Base-by-base conservation (phyloP, 441 rosid species). In the Croton laevigatus region DNA sequence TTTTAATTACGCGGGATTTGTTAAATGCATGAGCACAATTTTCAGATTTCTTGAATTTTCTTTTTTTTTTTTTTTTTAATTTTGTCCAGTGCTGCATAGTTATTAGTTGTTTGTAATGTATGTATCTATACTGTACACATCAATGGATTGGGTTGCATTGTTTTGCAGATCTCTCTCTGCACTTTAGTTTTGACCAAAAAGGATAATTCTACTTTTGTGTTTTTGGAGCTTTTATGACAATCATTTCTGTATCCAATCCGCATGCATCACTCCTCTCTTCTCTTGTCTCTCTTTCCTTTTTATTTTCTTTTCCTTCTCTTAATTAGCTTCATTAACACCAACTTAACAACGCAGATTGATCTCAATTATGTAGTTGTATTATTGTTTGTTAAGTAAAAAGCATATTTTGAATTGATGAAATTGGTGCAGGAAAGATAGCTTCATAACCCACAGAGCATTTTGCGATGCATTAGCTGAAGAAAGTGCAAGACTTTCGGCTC, bases 381-480 rank as follows among this genome's bases (percentile, higher is more conserved):
- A n/a, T n/a, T n/a, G n/a, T n/a, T n/a, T n/a, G n/a, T n/a, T n/a
- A n/a, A n/a, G n/a, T n/a, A n/a, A n/a, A n/a, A n/a, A n/a, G n/a
- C n/a, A n/a, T n/a, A n/a, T n/a, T n/a, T n/a, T n/a, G n/a, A n/a
- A n/a, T n/a, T n/a, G n/a, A n/a, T n/a, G n/a, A n/a, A n/a, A n/a
- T 60, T 58, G 37, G 58, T 59, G 48, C 88, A 94, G 98, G 91
- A 94, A 91, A 78, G 98, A 94, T 78, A 91, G 95, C 84, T 94
- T 94, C 82, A 81, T 91, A 81, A 94, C 98, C 32, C 98, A 91
- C 77, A 85, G 98, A 61, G 97, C 97, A 61, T 94, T 91, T 71
- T 94, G 98, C 61, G 96, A 91, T 78, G 98, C 98, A 69, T 79
- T 94, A 69, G 97, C 97, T 5, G 92, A 91, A 84, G 98, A 91